Evolutionary conservation across 768 basidiomycete genomes (phyloP).

Genomic region (Boletus bicolor): DNA sequence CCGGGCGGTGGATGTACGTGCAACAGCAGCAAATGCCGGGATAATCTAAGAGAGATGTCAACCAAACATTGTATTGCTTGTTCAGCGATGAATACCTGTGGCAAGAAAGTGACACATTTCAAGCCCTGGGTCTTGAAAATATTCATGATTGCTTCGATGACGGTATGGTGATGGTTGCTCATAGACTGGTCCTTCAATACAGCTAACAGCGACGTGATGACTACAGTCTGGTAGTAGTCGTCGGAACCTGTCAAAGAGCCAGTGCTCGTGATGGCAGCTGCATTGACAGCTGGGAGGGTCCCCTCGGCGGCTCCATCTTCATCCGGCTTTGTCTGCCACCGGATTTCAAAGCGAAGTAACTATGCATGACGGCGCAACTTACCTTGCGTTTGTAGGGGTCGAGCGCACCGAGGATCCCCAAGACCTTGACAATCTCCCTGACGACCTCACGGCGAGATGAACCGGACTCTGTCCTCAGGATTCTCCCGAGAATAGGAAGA

Average conservation of each 20-base stretch:
- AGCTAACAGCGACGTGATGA: conserved; percentile 81
- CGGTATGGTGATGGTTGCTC: conserved; percentile 83
- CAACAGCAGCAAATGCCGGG: conserved; percentile 89
- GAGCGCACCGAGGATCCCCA: conserved; percentile 93
- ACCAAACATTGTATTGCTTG: conserved; percentile 1
- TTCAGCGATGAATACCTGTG: conserved; percentile 57
- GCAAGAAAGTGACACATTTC: conserved; percentile 92
- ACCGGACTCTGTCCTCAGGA: conserved; percentile 77
- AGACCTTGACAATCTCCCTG: conserved; percentile 89
- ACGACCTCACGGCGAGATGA: conserved; percentile 85
- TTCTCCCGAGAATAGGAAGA: conserved; percentile 77
- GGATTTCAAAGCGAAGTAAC: conserved; percentile 6
- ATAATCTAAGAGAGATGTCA: conserved; percentile 60
- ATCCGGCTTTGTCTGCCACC: conserved; percentile 50
- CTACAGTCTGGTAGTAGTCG: conserved; percentile 96
- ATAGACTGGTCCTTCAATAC: conserved; percentile 89
- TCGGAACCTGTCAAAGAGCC: conserved; percentile 68
- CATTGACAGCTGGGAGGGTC: conserved; percentile 56
- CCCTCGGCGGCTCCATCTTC: conserved; percentile 65
- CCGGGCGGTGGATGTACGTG: conserved; percentile 74
- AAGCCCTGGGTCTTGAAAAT: conserved; percentile 98
- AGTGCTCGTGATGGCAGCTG: conserved; percentile 65
- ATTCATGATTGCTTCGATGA: conserved; percentile 97
- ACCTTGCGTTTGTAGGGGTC: conserved; percentile 97
- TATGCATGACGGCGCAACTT: conserved; percentile 11